Evolutionary conservation across 2,329 filamentous ascomycete genomes (phyloP), one percentile per base, ranked within the genome.

Genomic region (Neofusicoccum laricinum): DNA sequence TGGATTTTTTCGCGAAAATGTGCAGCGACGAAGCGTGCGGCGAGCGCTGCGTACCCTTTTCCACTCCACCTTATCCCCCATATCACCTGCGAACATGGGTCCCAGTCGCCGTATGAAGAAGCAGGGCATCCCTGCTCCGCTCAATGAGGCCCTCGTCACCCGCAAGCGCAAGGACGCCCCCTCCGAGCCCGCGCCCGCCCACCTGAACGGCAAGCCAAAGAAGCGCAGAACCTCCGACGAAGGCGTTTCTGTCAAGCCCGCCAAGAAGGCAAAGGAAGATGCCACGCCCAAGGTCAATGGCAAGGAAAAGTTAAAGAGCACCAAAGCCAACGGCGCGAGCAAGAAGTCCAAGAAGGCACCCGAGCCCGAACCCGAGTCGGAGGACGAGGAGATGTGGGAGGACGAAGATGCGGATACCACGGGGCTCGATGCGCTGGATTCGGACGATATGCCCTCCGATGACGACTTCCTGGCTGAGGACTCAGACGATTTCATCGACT

Each of bases 91-190:
- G 59, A 87, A 76, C 73, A 97, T 97, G 93, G 93, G 92, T 82
- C 86, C 88, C 67, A 91, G 93, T 77, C 90, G 93, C 76, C 92
- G 93, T 72, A 96, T 97, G 89, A 91, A 93, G 78, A 97, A 97
- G 81, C 95, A 98, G 85, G 94, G 93, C 64, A 84, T 90, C 68
- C 95, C 95, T 62, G 86, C 90, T 73, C 85, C 90, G 68, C 85
- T 97, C 69, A 92, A 95, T 69, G 92, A 97, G 70, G 81, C 76
- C 69, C 73, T 90, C 70, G 81, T 90, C 71, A 88, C 88, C 58
- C 92, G 89, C 74, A 97, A 98, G 86, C 87, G 93, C 76, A 98
- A 98, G 83, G 83, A 91, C 71, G 87, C 87, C 45, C 88, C 88
- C 61, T 80, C 84, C 64, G 76, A 81, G 68, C 81, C 68, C 77